These are phyloP conservation scores for Fusarium sp. DNA, from an alignment of 2,329 filamentous ascomycete genomes.

Conservation along the genomic window DNA sequence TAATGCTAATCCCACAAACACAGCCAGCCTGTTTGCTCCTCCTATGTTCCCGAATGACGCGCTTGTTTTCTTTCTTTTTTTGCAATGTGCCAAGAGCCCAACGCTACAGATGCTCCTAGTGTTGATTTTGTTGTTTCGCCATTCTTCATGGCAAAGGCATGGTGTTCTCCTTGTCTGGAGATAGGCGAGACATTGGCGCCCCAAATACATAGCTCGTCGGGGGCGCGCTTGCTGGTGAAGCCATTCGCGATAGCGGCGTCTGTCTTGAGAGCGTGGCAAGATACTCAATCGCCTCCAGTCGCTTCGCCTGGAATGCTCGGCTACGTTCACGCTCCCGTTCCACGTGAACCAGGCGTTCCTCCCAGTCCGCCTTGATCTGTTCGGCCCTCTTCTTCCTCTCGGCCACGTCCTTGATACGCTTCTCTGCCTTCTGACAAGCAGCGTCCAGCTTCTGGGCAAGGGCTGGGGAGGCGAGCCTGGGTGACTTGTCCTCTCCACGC, in stretches of 20 bases:
- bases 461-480: constrained; percentile 53
- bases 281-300: constrained; percentile 59
- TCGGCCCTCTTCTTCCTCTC: constrained; percentile 57
- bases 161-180: constrained; percentile 38
- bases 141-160: constrained; percentile 19
- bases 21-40: constrained; percentile 11
- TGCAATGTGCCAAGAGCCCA: background rate
- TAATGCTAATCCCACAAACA: constrained; percentile 19
- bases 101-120: constrained; percentile 2
- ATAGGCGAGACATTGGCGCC: constrained; percentile 36
- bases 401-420: constrained; percentile 54
- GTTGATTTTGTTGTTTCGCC: background rate
- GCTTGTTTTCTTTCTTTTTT: background rate
- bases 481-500: constrained; percentile 47
- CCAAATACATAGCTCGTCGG: constrained; percentile 36
- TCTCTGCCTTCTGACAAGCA: constrained; percentile 60
- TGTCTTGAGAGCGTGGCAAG: constrained; percentile 48
- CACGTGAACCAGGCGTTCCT: constrained; percentile 56
- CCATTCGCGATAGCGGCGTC: constrained; percentile 42
- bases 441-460: constrained; percentile 62
- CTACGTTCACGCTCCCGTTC: constrained; percentile 63
- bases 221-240: constrained; percentile 47
- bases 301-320: constrained; percentile 61
- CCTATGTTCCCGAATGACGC: background rate
- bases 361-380: constrained; percentile 60